Base-by-base conservation (phyloP, 2,329 filamentous ascomycete species). In the Ascochyta clinopodiicola region DNA sequence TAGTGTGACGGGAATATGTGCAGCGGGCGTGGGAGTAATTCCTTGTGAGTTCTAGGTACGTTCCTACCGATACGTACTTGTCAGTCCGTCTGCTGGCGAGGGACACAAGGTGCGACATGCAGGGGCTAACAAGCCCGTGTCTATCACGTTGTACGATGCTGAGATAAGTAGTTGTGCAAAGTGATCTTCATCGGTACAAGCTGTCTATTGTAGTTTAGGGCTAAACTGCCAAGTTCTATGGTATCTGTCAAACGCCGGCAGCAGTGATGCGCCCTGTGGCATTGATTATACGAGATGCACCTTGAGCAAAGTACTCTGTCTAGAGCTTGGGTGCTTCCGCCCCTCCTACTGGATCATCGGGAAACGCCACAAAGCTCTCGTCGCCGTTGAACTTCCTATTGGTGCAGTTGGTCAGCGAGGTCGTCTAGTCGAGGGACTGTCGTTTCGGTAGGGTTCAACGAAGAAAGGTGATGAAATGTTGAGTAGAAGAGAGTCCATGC, bases 351-450 rank as follows among this genome's bases (percentile, higher is more conserved):
- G 65, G 54, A 13, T 54, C 57, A 13, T 68, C 67, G 17, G 63
- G 61, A 31, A 74, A 74, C 9, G 61, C 62, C 2, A 73, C 63
- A 39, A 75, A 75, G 44, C 70, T 74, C 51, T 75, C 72, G 15
- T 75, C 72, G 27, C 72, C 72, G 38, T 72, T 72, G 59, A 75
- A 75, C 39, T 72, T 69, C 72, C 72, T 75, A 39, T 12, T 38
- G 8, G 13, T 13, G 5, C 22, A 9, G 12, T 6, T 22, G 29
- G 48, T 57, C 37, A 51, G 53, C 36, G 21, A 8, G 24, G 39
- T 40, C 34, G 37, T 19, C 27, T 22, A 15, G 34, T n/a, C 24
- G 25, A 6, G 44, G 6, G 6, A 8, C 10, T 4, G n/a, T 13
- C 15, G 32, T 8, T 10, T 38, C 19, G 24, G n/a, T 22, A 7